These are phyloP conservation scores for Chondrostereum purpureum DNA, from an alignment of 1,284 basidiomycete genomes.

Conservation along the genomic window DNA sequence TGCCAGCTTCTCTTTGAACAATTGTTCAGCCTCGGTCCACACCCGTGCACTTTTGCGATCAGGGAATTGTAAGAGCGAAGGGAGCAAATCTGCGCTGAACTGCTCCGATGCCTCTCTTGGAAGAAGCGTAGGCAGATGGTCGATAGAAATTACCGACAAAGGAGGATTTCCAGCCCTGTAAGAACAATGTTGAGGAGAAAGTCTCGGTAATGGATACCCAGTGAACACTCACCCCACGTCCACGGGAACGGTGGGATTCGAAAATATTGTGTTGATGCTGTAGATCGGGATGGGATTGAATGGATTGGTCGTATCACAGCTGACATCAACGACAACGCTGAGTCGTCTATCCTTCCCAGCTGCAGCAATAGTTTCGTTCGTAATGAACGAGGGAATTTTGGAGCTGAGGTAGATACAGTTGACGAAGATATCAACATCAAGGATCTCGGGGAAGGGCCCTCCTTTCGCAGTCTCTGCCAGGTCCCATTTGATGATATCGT, in stretches of 20 bases:
- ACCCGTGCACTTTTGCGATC: constrained; percentile 64
- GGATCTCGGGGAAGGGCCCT: constrained; percentile 93
- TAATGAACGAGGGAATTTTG: constrained; percentile 87
- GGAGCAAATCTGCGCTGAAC: constrained; percentile 87
- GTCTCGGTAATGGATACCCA: neutral
- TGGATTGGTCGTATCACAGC: constrained; percentile 98
- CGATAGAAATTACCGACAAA: constrained; percentile 91
- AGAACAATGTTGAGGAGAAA: neutral
- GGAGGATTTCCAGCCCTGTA: constrained; percentile 51
- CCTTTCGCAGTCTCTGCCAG: constrained; percentile 95
- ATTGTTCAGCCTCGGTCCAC: constrained; percentile 86
- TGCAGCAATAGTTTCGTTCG: constrained; percentile 63
- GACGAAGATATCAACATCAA: constrained; percentile 97
- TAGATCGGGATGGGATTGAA: constrained; percentile 99
- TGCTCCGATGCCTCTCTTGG: constrained; percentile 97
- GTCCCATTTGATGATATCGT: constrained; percentile 98
- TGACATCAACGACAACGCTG: constrained; percentile 92
- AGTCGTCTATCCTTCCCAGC: constrained; percentile 72
- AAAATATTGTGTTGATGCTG: constrained; percentile 92
- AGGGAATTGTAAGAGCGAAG: constrained; percentile 79
- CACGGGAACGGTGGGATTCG: constrained; percentile 88
- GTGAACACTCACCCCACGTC: constrained; percentile 61
- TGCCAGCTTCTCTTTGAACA: constrained; percentile 77
- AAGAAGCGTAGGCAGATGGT: constrained; percentile 93
- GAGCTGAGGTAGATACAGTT: constrained; percentile 98